These are phyloP conservation scores for Colletotrichum lentis DNA, from an alignment of 2,329 filamentous ascomycete genomes.

Conservation along the genomic window DNA sequence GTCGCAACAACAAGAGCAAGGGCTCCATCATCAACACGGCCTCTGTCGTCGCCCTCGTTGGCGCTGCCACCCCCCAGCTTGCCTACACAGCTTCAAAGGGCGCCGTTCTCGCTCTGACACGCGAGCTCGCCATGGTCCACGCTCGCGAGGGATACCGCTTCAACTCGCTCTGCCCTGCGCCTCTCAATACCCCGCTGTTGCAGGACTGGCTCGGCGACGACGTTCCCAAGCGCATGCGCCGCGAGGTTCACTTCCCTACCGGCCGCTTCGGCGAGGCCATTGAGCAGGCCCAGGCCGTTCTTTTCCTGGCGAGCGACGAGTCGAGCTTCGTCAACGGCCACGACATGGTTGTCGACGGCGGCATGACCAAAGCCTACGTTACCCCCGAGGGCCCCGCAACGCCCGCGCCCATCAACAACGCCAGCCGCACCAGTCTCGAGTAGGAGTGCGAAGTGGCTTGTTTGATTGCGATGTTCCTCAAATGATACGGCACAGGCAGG, in stretches of 20 bases:
- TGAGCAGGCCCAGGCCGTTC: slow-evolving; percentile 88
- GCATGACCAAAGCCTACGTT: slow-evolving; percentile 92
- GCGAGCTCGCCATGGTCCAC: slow-evolving; percentile 91
- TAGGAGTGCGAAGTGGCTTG: slow-evolving; percentile 2
- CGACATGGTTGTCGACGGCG: slow-evolving; percentile 95
- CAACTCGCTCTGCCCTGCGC: slow-evolving; percentile 89
- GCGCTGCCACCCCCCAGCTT: slow-evolving; percentile 85
- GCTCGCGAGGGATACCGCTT: slow-evolving; percentile 88
- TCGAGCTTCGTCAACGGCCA: slow-evolving; percentile 88
- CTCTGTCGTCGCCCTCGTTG: slow-evolving; percentile 86
- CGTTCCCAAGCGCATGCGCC: slow-evolving; percentile 77
- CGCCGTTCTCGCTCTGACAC: slow-evolving; percentile 86
- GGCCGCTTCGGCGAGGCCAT: slow-evolving; percentile 93
- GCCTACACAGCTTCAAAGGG: slow-evolving; percentile 96
- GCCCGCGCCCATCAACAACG: slow-evolving; percentile 67
- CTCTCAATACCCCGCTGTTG: slow-evolving; percentile 88
- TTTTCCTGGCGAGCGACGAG: slow-evolving; percentile 89
- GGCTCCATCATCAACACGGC: slow-evolving; percentile 93
- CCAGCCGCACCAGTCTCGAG: slow-evolving; percentile 42
- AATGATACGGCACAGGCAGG: slow-evolving; percentile 24
- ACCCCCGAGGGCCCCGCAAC: slow-evolving; percentile 68
- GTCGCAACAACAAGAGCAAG: slow-evolving; percentile 78
- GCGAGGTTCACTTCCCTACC: slow-evolving; percentile 88
- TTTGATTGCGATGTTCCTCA: slow-evolving; percentile 5
- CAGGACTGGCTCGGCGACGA: slow-evolving; percentile 96